Conservation (phyloP, 441 rosid species). For the Erodium texanum region DNA sequence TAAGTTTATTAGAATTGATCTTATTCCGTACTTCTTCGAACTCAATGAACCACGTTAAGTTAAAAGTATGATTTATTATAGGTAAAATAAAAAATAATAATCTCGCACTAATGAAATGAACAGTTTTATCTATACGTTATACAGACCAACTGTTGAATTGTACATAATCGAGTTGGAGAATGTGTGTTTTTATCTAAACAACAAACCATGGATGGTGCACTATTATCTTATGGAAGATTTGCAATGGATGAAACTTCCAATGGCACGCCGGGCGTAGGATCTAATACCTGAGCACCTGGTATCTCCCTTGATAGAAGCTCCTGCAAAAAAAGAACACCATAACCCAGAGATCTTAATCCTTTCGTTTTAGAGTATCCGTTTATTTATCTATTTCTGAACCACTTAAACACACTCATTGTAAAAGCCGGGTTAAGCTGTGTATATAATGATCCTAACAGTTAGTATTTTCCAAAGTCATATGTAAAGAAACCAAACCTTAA, state of each 20-base stretch:
- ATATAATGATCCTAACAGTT: neutral
- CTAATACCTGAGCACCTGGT: conserved; percentile 57
- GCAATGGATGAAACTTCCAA: conserved; percentile 37
- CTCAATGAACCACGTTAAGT: no score
- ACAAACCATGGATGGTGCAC: no score
- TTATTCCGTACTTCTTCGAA: no score
- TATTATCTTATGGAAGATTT: conserved; percentile 5
- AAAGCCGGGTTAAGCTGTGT: neutral
- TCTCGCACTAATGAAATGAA: no score
- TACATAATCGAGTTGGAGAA: neutral
- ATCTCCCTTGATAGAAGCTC: conserved; percentile 53
- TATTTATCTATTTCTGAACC: neutral
- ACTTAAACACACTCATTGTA: no score
- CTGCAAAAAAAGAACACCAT: conserved; percentile 32
- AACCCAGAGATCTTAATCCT: neutral
- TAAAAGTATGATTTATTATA: no score
- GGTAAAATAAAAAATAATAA: no score
- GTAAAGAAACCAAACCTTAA: conserved; percentile 43
- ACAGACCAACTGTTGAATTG: neutral
- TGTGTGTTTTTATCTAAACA: neutral
- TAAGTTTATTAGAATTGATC: no score
- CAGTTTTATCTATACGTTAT: neutral
- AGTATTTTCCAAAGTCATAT: conserved; percentile 5
- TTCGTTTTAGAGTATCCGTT: neutral
- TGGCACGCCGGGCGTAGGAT: conserved; percentile 64